phyloP scores from a whole-genome alignment of 2,329 filamentous ascomycete species.

The Aspergillus caelatus region DNA sequence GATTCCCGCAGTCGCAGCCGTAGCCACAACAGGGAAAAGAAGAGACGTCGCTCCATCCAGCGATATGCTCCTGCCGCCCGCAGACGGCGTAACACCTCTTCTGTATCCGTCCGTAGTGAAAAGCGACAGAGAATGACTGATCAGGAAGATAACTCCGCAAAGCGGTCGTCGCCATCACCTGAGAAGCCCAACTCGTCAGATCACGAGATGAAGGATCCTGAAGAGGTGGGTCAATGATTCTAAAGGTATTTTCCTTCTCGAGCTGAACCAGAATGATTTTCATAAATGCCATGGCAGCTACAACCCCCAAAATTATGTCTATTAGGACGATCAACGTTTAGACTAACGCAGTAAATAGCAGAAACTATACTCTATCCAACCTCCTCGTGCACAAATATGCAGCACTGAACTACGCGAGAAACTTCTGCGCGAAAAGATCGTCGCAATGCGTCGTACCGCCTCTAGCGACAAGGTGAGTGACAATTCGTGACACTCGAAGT shows the following conservation, averaged over 20 bases:
- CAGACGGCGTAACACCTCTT: conserved; percentile 46
- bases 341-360: conserved; percentile 20
- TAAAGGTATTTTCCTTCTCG: conserved; percentile 12
- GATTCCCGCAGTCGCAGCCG: conserved; percentile 34
- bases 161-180: conserved; percentile 24
- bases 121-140: conserved; percentile 47
- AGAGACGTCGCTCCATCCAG: conserved; percentile 48
- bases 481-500: conserved; percentile 7
- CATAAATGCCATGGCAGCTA: conserved; percentile 18
- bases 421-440: conserved; percentile 40
- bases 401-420: conserved; percentile 41
- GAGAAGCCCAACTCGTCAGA: conserved; percentile 20
- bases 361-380: conserved; percentile 14
- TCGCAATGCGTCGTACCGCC: conserved; percentile 37
- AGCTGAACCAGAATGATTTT: not conserved
- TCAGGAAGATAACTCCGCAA: conserved; percentile 33
- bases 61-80: conserved; percentile 48
- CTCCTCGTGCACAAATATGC: conserved; percentile 26
- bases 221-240: conserved; percentile 38
- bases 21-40: conserved; percentile 36
- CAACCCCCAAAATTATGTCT: not conserved
- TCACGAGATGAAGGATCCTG: conserved; percentile 27
- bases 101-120: conserved; percentile 44
- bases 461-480: conserved; percentile 29
- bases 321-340: not conserved